Base-by-base conservation (phyloP, 2,329 filamentous ascomycete species). In the Diaporthe ampelina region DNA sequence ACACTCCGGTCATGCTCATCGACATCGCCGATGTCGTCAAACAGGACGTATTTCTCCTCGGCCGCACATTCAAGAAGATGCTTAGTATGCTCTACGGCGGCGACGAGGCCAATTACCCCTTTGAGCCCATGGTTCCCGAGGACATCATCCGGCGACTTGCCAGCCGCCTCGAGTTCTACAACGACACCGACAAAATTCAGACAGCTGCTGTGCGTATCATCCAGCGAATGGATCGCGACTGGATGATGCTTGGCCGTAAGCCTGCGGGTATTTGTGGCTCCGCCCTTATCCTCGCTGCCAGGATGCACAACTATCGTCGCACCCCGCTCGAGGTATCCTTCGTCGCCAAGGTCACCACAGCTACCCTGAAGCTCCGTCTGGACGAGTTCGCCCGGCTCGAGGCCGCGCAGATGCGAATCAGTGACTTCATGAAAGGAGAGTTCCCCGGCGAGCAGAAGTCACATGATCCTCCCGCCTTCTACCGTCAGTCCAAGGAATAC, bases 221-320 rank as follows among this genome's bases (percentile, higher is more conserved):
- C 73, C 92, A 94, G 82, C 93, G 97, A 76, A 98, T 99, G 97
- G 95, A 94, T 77, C 89, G 94, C 71, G 97, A 99, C 84, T 98
- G 97, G 95, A 98, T 99, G 91, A 93, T 95, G 61, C 95, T 95
- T 81, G 97, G 97, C 79, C 94, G 97, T 80, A 93, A 97, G 54
- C 97, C 97, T 21, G 96, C 96, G 9, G 97, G 97, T 77, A 93
- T 98, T 72, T 98, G 95, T 82, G 97, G 97, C 76, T 97, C 97
- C 17, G 97, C 95, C 78, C 89, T 99, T 63, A 94, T 99, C 76
- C 93, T 99, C 82, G 97, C 97, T 9, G 96, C 97, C 11, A 94
- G 97, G 70, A 98, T 98, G 93, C 97, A 98, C 88, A 98, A 98
- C 83, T 99, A 97, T 81, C 93, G 96, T 58, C 92, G 97, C 24